These are phyloP conservation scores for Alternaria sp. DNA, from an alignment of 2,329 filamentous ascomycete genomes.

Conservation along the genomic window DNA sequence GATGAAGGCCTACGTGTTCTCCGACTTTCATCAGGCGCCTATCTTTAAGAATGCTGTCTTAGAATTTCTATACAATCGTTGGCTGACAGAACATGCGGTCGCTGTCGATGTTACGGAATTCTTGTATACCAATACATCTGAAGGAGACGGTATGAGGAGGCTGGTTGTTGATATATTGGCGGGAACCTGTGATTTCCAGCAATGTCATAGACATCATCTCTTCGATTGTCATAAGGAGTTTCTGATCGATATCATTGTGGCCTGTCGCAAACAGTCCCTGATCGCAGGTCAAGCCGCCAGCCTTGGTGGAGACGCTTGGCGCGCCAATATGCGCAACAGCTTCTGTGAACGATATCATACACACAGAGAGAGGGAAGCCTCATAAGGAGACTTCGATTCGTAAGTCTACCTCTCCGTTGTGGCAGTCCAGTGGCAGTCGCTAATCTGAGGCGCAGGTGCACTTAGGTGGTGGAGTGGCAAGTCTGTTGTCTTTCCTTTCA, in stretches of 20 bases:
- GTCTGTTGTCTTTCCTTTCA: accelerated
- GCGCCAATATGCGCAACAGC: not conserved
- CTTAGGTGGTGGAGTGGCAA: not conserved
- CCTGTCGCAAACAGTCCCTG: too few species aligned
- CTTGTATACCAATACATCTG: not conserved
- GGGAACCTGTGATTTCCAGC: accelerated
- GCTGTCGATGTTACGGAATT: not conserved
- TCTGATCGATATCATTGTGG: not conserved
- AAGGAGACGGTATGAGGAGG: not conserved
- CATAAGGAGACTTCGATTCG: not conserved
- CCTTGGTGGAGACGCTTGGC: too few species aligned
- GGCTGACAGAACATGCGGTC: too few species aligned
- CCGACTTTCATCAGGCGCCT: not conserved
- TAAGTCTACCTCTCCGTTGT: not conserved
- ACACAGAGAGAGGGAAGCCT: not conserved
- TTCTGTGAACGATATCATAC: not conserved
- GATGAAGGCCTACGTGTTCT: not conserved
- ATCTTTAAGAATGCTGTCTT: not conserved
- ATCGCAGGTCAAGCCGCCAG: too few species aligned
- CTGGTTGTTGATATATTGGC: not conserved
- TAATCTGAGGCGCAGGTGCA: not conserved
- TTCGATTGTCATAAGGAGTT: not conserved
- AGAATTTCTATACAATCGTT: not conserved
- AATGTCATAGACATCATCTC: not conserved
- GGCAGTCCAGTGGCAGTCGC: not conserved